phyloP scores from a whole-genome alignment of 768 basidiomycete genomes.

The Pholiota microspora region DNA sequence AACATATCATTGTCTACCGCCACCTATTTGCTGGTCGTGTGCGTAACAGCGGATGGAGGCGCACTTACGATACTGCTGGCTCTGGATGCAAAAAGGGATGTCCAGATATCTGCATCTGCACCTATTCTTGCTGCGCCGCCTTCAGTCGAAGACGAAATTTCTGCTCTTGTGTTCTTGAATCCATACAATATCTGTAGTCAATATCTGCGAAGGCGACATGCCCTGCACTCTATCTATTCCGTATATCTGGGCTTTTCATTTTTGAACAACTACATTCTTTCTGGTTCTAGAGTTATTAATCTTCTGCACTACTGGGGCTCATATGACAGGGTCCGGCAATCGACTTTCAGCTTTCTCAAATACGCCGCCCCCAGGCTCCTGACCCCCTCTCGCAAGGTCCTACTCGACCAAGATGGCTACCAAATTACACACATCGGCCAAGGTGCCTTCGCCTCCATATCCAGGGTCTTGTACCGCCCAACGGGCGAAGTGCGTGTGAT shows the following conservation, averaged over 20 bases:
- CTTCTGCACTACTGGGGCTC: constrained; percentile 2
- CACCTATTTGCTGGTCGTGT: background rate
- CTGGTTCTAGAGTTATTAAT: background rate
- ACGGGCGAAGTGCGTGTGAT: constrained; percentile 23
- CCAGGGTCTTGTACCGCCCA: constrained; percentile 21
- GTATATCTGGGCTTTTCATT: background rate
- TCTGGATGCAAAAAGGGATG: background rate
- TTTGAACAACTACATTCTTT: background rate
- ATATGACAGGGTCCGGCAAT: background rate
- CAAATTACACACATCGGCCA: constrained; percentile 24
- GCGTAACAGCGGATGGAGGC: background rate
- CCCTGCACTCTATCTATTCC: background rate
- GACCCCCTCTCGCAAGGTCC: constrained; percentile 15
- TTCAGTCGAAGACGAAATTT: too few species aligned
- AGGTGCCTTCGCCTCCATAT: constrained; percentile 25
- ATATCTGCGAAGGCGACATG: too few species aligned
- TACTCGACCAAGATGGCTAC: constrained; percentile 22
- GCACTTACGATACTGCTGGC: background rate
- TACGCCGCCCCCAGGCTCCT: constrained; percentile 17
- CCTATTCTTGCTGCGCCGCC: too few species aligned
- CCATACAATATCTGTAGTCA: too few species aligned
- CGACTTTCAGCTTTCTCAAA: constrained; percentile 19
- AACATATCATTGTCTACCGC: background rate
- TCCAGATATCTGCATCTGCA: background rate
- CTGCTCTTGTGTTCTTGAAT: too few species aligned